A percentile compares a stretch with the other conserved stretches of the same genome.
Evolutionary conservation across 148 eudicot species (phyloP).

Genomic region (Nyssa sinensis): DNA sequence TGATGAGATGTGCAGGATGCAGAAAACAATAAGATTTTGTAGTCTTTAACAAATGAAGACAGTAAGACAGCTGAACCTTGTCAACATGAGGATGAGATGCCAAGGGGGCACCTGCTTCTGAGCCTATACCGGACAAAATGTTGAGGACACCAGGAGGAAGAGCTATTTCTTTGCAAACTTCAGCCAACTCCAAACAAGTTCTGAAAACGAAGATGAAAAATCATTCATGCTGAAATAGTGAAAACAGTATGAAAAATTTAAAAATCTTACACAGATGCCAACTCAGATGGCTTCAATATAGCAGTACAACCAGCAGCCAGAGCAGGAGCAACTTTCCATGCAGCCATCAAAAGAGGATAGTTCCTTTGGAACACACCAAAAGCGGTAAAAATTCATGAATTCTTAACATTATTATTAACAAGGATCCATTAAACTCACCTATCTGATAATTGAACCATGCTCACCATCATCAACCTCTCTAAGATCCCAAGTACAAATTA

Average conservation of each 20-base stretch:
- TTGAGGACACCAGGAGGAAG: constrained; percentile 91
- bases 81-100: constrained; percentile 95
- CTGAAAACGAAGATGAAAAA: constrained; percentile 33
- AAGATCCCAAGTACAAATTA: too few species aligned
- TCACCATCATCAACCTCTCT: background rate
- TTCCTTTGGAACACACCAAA: constrained; percentile 71
- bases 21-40: too few species aligned
- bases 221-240: too few species aligned
- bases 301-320: constrained; percentile 99
- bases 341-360: constrained; percentile 91
- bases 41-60: too few species aligned
- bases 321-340: constrained; percentile 99
- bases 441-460: background rate
- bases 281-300: constrained; percentile 90
- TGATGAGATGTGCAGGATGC: too few species aligned
- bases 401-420: background rate
- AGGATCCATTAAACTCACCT: background rate
- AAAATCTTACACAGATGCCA: constrained; percentile 72
- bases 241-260: background rate
- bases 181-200: constrained; percentile 94
- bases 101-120: constrained; percentile 94
- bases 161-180: constrained; percentile 76
- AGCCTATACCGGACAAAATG: constrained; percentile 82
- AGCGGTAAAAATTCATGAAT: constrained; percentile 3
- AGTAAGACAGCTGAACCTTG: constrained; percentile 74